Evolutionary conservation across 2,329 filamentous ascomycete species (phyloP).

Genomic region (Teratosphaeria viscida): DNA sequence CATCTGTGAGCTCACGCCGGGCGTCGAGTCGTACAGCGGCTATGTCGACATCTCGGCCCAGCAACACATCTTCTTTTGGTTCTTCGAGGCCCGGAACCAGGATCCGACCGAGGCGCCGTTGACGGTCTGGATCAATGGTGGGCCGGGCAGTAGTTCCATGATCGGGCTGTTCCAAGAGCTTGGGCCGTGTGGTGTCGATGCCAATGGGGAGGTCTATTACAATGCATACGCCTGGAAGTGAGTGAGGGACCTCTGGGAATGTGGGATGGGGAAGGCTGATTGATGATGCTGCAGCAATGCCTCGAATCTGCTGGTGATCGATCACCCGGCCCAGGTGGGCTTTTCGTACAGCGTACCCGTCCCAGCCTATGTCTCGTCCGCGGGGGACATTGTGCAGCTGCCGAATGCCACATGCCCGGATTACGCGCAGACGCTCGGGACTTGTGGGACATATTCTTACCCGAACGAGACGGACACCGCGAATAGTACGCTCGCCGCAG

Average conservation of each 20-base stretch:
- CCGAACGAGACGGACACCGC: slow-evolving; percentile 41
- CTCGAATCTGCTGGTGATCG: slow-evolving; percentile 58
- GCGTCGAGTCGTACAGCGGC: slow-evolving; percentile 46
- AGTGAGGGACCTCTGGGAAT: not conserved
- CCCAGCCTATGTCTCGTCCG: slow-evolving; percentile 13
- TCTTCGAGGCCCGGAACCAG: slow-evolving; percentile 44
- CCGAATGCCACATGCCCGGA: slow-evolving; percentile 12
- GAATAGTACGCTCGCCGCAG: slow-evolving; percentile 43
- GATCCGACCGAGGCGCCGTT: slow-evolving; percentile 44
- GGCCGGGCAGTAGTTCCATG: slow-evolving; percentile 49
- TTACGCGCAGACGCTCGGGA: slow-evolving; percentile 13
- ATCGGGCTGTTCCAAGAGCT: slow-evolving; percentile 43
- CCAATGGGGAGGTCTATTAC: slow-evolving; percentile 22
- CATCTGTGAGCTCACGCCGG: slow-evolving; percentile 47
- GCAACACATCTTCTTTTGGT: slow-evolving; percentile 45
- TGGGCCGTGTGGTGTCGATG: slow-evolving; percentile 30
- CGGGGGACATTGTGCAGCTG: slow-evolving; percentile 26
- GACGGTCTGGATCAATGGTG: slow-evolving; percentile 52
- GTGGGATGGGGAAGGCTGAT: not conserved
- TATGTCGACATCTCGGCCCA: slow-evolving; percentile 44
- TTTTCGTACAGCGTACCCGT: slow-evolving; percentile 42
- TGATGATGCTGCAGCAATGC: slow-evolving; percentile 30
- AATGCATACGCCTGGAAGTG: slow-evolving; percentile 54
- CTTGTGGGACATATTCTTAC: slow-evolving; percentile 47
- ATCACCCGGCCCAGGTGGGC: slow-evolving; percentile 51